Evolutionary conservation across 2,329 filamentous ascomycete genomes (phyloP).

Genomic region (Huntiella decipiens): DNA sequence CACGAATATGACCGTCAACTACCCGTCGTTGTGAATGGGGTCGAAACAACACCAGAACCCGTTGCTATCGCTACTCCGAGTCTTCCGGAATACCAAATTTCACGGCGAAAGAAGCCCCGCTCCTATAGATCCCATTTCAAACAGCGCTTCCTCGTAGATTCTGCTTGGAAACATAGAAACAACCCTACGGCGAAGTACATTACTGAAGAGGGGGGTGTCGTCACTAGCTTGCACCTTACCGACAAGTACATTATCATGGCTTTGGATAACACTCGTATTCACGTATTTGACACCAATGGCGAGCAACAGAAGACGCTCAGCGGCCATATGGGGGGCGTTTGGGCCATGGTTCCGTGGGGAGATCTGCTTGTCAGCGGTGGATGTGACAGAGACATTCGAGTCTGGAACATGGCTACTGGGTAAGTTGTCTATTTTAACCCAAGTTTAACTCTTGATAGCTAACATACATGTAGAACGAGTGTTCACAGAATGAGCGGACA

Average conservation of each 20-base stretch:
- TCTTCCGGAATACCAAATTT: conserved; percentile 13
- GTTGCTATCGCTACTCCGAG: conserved; percentile 14
- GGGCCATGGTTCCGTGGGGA: conserved; percentile 98
- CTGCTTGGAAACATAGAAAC: conserved; percentile 89
- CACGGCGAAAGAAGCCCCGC: conserved; percentile 38
- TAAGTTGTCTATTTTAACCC: conserved; percentile 24
- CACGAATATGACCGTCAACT: conserved; percentile 59
- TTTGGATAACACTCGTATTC: conserved; percentile 94
- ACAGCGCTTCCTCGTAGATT: conserved; percentile 90
- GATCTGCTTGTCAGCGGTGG: conserved; percentile 89
- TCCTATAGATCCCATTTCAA: conserved; percentile 97
- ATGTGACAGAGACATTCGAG: conserved; percentile 87
- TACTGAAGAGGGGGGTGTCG: conserved; percentile 88
- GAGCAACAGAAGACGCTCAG: conserved; percentile 74
- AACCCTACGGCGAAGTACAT: conserved; percentile 68
- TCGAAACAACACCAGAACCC: neutral
- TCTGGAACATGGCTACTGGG: conserved; percentile 93
- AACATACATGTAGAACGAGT: conserved; percentile 23
- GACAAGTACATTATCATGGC: conserved; percentile 94
- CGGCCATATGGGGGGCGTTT: conserved; percentile 97
- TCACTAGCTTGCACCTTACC: conserved; percentile 86
- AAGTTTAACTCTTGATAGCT: neutral
- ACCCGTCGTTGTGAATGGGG: conserved; percentile 24
- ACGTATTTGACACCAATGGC: conserved; percentile 88
- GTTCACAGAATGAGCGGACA: conserved; percentile 72